Base-by-base conservation (phyloP, 2,329 filamentous ascomycete species). In the Penicillium brasilianum region DNA sequence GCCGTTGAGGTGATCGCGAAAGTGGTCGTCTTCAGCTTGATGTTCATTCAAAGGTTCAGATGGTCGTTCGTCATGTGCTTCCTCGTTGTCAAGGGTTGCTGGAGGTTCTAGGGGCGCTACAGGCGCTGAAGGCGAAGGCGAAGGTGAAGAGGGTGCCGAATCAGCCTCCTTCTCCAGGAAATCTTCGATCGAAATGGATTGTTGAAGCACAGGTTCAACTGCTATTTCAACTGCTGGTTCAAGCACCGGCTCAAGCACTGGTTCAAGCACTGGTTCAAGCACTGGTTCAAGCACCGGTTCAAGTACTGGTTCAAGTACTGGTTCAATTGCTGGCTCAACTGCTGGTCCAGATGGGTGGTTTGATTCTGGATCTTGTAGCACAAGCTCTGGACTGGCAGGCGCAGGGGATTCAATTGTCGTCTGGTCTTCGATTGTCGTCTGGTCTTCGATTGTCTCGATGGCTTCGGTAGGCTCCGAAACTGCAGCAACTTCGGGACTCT, bases 401-500 rank as follows among this genome's bases (percentile, higher is more conserved):
- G 65, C 59, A 59, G 69, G 57, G 46, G 69, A 68, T 50, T 71
- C 65, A 18, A 65, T 68, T 62, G 64, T 63, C 57, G 70, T 67
- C 55, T 72, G 72, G 57, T 61, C 62, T 54, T 70, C 65, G 20
- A 65, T 68, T 62, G 64, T 63, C 57, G 70, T 67, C 55, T 72
- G 72, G 57, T 61, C 62, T 54, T 70, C 71, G 59, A 67, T 60
- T 36, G 9, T 11, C 37, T 53, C 32, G 28, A 41, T 41, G 36
- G 10, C 13, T 37, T 41, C 50, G 9, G 34, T 53, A 25, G 50
- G 36, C 20, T 53, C 22, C 25, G 36, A 9, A 53, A 28, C 63
- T 51, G 68, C 71, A 61, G 68, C 57, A 39, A 53, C 57, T 50
- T 75, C 74, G 61, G 74, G 71, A 54, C 52, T 66, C 68, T 75